Evolutionary conservation across 169 alveolate species (phyloP), one percentile per base, ranked within the genome.

Genomic region (Besnoitia besnoiti): DNA sequence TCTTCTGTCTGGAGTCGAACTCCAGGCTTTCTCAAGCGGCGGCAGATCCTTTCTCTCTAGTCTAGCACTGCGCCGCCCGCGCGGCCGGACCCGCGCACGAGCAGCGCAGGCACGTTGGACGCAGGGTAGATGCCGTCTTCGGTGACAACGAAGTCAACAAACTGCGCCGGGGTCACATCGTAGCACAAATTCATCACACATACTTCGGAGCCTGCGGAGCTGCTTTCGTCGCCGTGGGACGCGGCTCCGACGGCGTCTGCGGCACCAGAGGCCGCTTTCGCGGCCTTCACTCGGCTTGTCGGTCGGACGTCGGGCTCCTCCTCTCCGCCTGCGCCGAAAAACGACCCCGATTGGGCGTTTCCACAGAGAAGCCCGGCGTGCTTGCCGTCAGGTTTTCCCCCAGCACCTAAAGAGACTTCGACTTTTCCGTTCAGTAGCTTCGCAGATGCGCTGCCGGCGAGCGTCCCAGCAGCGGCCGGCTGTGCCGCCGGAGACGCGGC

Each of bases 121-220:
- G 90, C 79, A n/a, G 90, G 90, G n/a, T 42, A 85, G n/a, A 85
- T 14, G 39, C 90, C 90, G 77, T 85, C 90, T 85, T 85, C 90
- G 0, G 75, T 85, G 7, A 51, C 79, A 37, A 85, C 49, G 51
- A 24, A 85, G 37, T 85, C 90, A 40, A 85, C 51, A 40, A 85
- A 85, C 77, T 85, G 79, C 8, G 90, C 90, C 3, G 79, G 90
- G 10, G 90, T 85, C n/a, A 85, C 76, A 37, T 85, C 90, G 51
- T 85, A 85, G 49, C 76, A 30, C 14, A 59, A 79, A 42, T 51
- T 85, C 46, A 85, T 59, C 19, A 85, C 90, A 7, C 76, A 37
- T 33, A 85, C 79, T 49, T 49, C 76, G 79, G 61, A 37, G 35
- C 24, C 79, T 16, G 77, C 14, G 39, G 10, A 50, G 90, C 75